A percentile compares a stretch with the other conserved stretches of the same genome.
phyloP scores from a whole-genome alignment of 306 rosid genomes.

The Cucumis sativus region Cucumber_9930_V3 NC_026660.2:18298001-18298500 shows the following conservation, averaged over 20 bases:
- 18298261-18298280: background rate
- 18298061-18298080: background rate
- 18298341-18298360: background rate
- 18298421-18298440: constrained; percentile 6
- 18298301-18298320: background rate
- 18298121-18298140: background rate
- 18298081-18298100: background rate
- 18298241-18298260: background rate
- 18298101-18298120: constrained; percentile 2
- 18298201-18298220: background rate
- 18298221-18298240: background rate
- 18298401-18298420: constrained; percentile 6
- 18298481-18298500: background rate
- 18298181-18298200: constrained; percentile 2
- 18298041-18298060: background rate
- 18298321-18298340: background rate
- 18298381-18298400: background rate
- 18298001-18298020: too few relatives aligned
- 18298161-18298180: background rate
- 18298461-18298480: background rate
- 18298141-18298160: background rate
- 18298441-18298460: background rate
- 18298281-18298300: background rate
- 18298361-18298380: background rate
- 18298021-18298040: background rate